These are phyloP conservation scores for Saccharum hybrid DNA, from an alignment of 202 grass and related monocot species.

Conservation along the genomic window DNA sequence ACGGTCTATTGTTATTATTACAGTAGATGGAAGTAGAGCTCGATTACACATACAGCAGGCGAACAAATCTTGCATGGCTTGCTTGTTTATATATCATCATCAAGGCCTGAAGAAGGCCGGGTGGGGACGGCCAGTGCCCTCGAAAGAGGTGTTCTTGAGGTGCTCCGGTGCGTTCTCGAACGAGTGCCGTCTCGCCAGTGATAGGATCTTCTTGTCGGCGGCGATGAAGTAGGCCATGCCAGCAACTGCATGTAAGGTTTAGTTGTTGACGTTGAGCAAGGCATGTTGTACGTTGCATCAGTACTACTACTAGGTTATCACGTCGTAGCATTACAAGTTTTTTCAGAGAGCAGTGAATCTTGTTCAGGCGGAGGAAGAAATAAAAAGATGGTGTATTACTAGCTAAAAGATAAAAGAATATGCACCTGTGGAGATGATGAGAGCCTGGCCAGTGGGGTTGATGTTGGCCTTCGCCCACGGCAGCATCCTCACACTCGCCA, in stretches of 20 bases:
- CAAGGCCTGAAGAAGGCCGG: constrained; percentile 52
- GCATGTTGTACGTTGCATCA: no score
- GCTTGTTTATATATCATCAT: not conserved
- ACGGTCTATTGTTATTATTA: no score
- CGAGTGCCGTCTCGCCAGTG: constrained; percentile 67
- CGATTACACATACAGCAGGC: no score
- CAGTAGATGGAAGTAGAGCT: no score
- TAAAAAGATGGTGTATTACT: no score
- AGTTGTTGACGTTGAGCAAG: no score
- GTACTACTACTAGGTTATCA: no score
- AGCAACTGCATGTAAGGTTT: constrained; percentile 23
- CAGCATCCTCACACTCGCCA: constrained; percentile 70
- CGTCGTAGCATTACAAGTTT: no score
- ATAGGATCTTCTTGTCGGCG: constrained; percentile 66
- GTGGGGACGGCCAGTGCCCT: not conserved
- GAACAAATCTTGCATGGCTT: not conserved
- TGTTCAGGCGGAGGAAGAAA: no score
- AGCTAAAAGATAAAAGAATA: no score
- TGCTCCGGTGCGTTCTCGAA: constrained; percentile 49
- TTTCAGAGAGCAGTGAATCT: no score
- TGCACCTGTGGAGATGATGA: constrained; percentile 57
- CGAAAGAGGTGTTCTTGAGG: constrained; percentile 55
- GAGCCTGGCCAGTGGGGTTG: constrained; percentile 63
- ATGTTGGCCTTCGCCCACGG: constrained; percentile 68
- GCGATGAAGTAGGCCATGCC: constrained; percentile 72